phyloP scores from a whole-genome alignment of 169 alveolate genomes.

The Plasmodium billcollinsi region DNA sequence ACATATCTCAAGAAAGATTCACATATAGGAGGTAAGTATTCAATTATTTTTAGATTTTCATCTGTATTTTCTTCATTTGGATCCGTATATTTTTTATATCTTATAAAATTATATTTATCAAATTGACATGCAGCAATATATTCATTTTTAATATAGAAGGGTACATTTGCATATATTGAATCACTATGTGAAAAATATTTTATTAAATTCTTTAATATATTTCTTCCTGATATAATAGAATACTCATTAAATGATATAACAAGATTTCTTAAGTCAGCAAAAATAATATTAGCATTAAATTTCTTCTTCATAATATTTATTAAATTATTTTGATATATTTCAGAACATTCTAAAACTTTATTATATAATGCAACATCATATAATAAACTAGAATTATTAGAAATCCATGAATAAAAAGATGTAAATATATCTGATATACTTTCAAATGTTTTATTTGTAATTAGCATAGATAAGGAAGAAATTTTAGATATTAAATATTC shows the following conservation, averaged over 20 bases:
- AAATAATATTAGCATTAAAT: conserved; percentile 79
- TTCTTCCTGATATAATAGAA: conserved; percentile 84
- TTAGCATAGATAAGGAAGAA: conserved; percentile 47
- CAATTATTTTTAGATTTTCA: conserved; percentile 82
- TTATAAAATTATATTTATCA: conserved; percentile 79
- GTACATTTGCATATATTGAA: conserved; percentile 83
- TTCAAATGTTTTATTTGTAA: conserved; percentile 61
- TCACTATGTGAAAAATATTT: conserved; percentile 77
- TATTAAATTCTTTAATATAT: conserved; percentile 79
- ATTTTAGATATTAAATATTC: conserved; percentile 58
- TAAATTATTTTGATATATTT: conserved; percentile 78
- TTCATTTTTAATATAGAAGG: conserved; percentile 83
- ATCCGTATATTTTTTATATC: conserved; percentile 84
- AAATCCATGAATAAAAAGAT: conserved; percentile 65
- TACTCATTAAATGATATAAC: conserved; percentile 80
- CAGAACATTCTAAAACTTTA: conserved; percentile 69
- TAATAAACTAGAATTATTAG: conserved; percentile 62
- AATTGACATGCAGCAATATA: conserved; percentile 85
- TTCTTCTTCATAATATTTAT: conserved; percentile 76
- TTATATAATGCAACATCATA: conserved; percentile 71
- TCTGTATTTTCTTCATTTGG: conserved; percentile 81
- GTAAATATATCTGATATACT: conserved; percentile 70
- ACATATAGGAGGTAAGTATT: conserved; percentile 82
- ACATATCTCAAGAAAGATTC: conserved; percentile 84
- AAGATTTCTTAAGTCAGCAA: conserved; percentile 80